Percentiles rank a stretch among this genome's conserved stretches.
phyloP scores from a whole-genome alignment of 805 yeast genomes.

The Ogataea zsoltii region DNA sequence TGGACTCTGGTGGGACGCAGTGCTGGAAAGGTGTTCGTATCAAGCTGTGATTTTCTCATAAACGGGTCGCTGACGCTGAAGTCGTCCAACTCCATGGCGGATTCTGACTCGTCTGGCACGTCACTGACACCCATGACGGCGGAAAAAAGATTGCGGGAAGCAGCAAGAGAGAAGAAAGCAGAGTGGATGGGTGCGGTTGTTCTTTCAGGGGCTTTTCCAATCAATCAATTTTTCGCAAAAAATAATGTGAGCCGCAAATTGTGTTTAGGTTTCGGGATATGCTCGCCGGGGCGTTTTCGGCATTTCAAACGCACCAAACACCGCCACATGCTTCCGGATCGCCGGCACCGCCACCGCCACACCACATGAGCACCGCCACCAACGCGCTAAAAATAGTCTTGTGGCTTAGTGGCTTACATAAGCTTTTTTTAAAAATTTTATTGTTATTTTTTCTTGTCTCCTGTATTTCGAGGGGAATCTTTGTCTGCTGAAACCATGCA shows the following conservation, averaged over 20 bases:
- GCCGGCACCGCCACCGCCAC: not conserved
- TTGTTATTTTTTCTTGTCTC: slow-evolving; percentile 1
- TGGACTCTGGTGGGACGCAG: not conserved
- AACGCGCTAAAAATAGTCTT: no score
- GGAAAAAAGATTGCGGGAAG: no score
- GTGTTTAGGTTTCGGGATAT: not conserved
- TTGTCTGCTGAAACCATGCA: slow-evolving; percentile 1
- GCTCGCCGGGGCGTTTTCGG: not conserved
- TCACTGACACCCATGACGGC: no score
- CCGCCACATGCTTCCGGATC: no score
- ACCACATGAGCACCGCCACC: not conserved
- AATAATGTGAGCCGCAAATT: not conserved
- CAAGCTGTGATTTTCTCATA: no score
- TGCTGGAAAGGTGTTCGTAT: no score
- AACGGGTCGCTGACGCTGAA: no score
- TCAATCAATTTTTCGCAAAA: not conserved
- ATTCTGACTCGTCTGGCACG: no score
- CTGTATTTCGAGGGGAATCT: not conserved
- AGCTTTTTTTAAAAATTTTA: not conserved
- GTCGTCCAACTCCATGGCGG: no score
- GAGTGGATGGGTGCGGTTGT: no score
- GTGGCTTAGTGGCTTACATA: not conserved
- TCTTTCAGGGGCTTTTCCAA: not conserved
- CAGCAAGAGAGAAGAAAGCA: no score
- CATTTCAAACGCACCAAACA: not conserved